Evolutionary conservation across 2,329 filamentous ascomycete genomes (phyloP).

Genomic region (Clarireedia hainanense): DNA sequence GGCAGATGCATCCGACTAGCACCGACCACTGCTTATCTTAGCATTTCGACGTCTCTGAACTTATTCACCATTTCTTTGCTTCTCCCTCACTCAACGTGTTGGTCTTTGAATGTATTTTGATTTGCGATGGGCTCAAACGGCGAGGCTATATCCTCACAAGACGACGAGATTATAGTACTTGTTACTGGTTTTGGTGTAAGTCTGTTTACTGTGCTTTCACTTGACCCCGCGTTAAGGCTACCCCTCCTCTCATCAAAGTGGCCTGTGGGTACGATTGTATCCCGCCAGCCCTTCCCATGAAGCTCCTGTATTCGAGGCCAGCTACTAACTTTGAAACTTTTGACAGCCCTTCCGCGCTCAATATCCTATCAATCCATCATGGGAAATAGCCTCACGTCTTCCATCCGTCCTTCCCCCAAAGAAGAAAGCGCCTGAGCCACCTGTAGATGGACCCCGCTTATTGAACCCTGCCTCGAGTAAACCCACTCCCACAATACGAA

Average conservation of each 20-base stretch:
- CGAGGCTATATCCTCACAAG: background rate
- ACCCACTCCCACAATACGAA: constrained; percentile 42
- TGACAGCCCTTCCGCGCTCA: constrained; percentile 65
- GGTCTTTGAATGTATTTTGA: too few species aligned
- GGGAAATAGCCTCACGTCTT: constrained; percentile 65
- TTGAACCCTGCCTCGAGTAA: constrained; percentile 28
- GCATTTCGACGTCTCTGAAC: too few species aligned
- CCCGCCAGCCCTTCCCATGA: too few species aligned
- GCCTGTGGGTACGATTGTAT: background rate
- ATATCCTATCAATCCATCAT: constrained; percentile 70
- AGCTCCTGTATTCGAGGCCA: background rate
- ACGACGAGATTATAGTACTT: constrained; percentile 48
- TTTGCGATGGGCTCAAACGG: constrained; percentile 23
- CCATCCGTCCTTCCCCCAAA: constrained; percentile 48
- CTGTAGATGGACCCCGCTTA: constrained; percentile 1
- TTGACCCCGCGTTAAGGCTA: background rate
- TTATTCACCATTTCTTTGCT: too few species aligned
- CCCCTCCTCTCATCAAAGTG: background rate
- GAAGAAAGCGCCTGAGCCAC: constrained; percentile 23
- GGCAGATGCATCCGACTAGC: too few species aligned
- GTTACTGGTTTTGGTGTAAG: constrained; percentile 55
- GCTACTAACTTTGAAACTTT: background rate
- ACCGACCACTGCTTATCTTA: too few species aligned
- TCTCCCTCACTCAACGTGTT: too few species aligned
- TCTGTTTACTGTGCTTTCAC: constrained; percentile 14